Base-by-base conservation (phyloP, 2,329 filamentous ascomycete genomes). In the Didymellaceae sp. region DNA sequence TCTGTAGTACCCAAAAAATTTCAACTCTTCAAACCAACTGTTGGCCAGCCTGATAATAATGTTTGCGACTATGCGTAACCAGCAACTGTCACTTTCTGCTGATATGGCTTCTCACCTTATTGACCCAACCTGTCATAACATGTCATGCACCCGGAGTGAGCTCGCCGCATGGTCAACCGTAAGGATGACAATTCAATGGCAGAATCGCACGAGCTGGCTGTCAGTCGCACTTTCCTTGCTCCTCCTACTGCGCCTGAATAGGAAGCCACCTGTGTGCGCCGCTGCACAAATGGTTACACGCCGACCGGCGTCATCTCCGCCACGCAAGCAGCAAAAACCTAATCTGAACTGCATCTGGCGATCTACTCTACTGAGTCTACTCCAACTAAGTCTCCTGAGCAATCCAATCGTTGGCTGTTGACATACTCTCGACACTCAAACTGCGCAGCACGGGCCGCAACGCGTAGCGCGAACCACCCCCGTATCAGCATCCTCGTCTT, bases 381-480 rank as follows among this genome's bases (percentile, higher is more conserved):
- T 24, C 22, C 37, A 41, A 37, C n/a, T 18, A 52, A 32, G 31
- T 28, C 26, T 41, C 32, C 31, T 24, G 20, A 41, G 47, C 41
- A 35, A 51, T 17, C 33, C 35, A 30, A 24, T 16, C 35, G 35
- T 41, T 51, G 38, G 26, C 39, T 47, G 34, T 32, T 33, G 30
- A 53, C 44, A 17, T 46, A 25, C 57, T 54, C 38, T 18, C 54
- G 50, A 59, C 54, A 57, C 55, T 61, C 47, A 59, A 54, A 54
- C 57, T 55, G 50, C 50, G 47, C 55, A 47, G 62, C 63, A 70
- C 61, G 57, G 67, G 35, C 62, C 51, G 39, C 42, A 26, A 5
- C n/a, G 30, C 37, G 43, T 70, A 67, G 67, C 67, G 67, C 59
- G 67, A 71, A 71, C 66, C 61, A 68, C 67, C 47, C 61, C 62